Evolutionary conservation across 2,329 filamentous ascomycete species (phyloP), one percentile per base, ranked within the genome.

Genomic region (Lasiodiplodia theobromae): DNA sequence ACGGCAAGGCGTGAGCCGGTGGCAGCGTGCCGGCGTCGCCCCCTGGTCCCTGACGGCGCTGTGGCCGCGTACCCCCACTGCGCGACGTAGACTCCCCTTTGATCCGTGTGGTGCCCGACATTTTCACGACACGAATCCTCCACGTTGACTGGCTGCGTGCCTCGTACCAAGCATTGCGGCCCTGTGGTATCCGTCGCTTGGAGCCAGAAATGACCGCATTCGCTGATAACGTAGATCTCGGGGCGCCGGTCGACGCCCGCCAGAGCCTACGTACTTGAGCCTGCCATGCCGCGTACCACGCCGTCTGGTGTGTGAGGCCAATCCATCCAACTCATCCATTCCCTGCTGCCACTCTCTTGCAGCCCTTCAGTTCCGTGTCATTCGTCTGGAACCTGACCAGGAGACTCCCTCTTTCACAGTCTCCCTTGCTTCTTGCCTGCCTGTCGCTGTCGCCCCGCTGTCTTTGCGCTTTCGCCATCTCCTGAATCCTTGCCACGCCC

Each of bases 191-290:
- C 65, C 65, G 65, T 56, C 65, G 65, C 38, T 51, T 49, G 52
- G 65, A 57, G 52, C 65, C 65, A 67, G 53, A 67, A 67, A 67
- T 67, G 65, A 58, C 65, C 54, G 65, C 65, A 67, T 67, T 57
- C 53, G 52, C 53, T 67, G 65, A 67, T 67, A 67, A 64, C 60
- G 60, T 52, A 64, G 65, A 67, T 67, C 65, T 67, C 40, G 18
- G 21, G 34, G 51, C 47, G 64, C 16, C 52, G 37, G 64, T 54
- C 51, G 38, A 47, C 64, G 64, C 47, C 52, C 57, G 54, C 34
- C 25, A 52, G 16, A 47, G 60, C 60, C 28, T 66, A 52, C 63
- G 63, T 66, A 66, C 63, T 66, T 66, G 63, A 66, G 63, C 63
- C 63, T 66, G 51, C 34, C 49, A 44, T 31, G 63, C 63, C 63